phyloP scores from a whole-genome alignment of 768 basidiomycete species.

The Pisolithus sp. region DNA sequence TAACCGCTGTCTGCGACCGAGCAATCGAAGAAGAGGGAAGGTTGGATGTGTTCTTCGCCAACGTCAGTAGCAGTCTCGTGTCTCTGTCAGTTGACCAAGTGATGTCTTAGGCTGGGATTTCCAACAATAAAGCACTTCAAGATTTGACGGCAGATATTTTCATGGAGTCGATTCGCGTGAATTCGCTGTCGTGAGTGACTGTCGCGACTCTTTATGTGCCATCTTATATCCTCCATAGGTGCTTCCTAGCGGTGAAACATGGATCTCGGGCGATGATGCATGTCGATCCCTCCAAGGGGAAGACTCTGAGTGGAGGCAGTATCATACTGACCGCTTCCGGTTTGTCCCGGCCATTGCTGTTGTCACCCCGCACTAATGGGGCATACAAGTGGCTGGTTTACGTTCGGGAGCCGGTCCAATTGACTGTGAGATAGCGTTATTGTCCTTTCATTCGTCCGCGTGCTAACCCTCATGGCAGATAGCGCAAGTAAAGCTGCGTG shows the following conservation, averaged over 20 bases:
- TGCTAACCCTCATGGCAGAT: conserved; percentile 40
- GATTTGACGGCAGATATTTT: conserved; percentile 59
- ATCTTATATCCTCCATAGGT: conserved; percentile 36
- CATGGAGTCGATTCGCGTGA: conserved; percentile 74
- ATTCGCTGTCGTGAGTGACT: conserved; percentile 49
- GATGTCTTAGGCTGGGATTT: conserved; percentile 58
- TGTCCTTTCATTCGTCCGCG: background rate
- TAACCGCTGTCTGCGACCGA: conserved; percentile 61
- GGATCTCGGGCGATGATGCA: conserved; percentile 78
- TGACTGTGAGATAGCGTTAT: conserved; percentile 53
- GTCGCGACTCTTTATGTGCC: too few relatives aligned
- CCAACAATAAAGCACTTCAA: conserved; percentile 36
- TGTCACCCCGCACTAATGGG: background rate
- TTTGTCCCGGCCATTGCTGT: conserved; percentile 28
- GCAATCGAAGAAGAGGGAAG: conserved; percentile 77
- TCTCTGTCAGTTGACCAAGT: background rate
- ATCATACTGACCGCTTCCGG: conserved; percentile 86
- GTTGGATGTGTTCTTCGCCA: conserved; percentile 93
- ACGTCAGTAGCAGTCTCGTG: conserved; percentile 43
- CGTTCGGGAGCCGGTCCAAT: conserved; percentile 75
- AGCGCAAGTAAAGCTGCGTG: conserved; percentile 93
- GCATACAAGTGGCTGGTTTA: conserved; percentile 65
- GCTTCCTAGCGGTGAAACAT: conserved; percentile 85
- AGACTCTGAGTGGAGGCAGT: conserved; percentile 65
- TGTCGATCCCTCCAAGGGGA: conserved; percentile 59